These are phyloP conservation scores for Litchi chinensis DNA, from an alignment of 345 rosid species.

Conservation along the genomic window DNA sequence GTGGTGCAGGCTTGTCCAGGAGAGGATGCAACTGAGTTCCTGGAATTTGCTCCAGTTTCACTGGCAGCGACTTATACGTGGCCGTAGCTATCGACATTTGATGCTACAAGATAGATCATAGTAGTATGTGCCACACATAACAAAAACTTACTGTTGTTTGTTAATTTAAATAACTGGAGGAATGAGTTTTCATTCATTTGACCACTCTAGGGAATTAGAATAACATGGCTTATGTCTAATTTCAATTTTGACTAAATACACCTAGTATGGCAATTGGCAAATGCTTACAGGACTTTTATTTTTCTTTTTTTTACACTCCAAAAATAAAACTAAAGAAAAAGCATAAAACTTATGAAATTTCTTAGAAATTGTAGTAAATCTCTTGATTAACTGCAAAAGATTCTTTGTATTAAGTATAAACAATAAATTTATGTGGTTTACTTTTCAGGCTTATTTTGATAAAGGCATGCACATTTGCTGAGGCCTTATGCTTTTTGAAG, in stretches of 20 bases:
- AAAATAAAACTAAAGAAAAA: background rate
- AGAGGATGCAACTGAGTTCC: constrained; percentile 65
- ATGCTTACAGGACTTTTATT: background rate
- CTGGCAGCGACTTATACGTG: constrained; percentile 81
- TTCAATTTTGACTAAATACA: background rate
- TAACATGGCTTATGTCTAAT: background rate
- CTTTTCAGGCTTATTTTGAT: constrained; percentile 28
- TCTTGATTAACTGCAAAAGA: background rate
- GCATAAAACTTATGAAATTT: background rate
- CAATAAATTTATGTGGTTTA: constrained; percentile 9
- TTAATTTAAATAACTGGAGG: background rate
- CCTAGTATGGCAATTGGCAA: background rate
- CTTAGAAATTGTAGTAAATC: background rate
- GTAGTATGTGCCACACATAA: constrained; percentile 18
- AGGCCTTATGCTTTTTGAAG: background rate
- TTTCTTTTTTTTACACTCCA: background rate
- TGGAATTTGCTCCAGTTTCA: constrained; percentile 38
- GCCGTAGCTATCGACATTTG: constrained; percentile 91
- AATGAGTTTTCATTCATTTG: background rate
- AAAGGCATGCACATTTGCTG: constrained; percentile 2
- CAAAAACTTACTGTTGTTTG: background rate
- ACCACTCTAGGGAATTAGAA: background rate
- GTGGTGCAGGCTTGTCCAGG: constrained; percentile 75
- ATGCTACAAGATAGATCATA: constrained; percentile 55
- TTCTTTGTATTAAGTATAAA: constrained; percentile 8